Conservation (phyloP, 805 yeast species). For the Candida rishiriensis region DNA sequence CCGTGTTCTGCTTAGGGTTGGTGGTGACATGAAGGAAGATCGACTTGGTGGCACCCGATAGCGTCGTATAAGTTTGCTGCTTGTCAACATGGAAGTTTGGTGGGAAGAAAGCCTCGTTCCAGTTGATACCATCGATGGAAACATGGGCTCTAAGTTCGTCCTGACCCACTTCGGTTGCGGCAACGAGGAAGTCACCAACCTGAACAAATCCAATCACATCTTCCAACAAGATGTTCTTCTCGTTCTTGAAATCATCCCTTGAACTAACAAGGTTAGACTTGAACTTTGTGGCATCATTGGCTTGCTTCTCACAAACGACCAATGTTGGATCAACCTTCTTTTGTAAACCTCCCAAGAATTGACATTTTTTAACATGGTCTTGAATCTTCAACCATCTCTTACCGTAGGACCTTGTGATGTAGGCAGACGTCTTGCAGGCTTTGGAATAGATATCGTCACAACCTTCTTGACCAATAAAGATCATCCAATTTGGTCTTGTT, state of each 20-base stretch:
- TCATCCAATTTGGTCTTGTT: slow-evolving; percentile 51
- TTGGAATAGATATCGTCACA: slow-evolving; percentile 43
- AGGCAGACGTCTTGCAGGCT: slow-evolving; percentile 55
- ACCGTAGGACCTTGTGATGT: slow-evolving; percentile 65
- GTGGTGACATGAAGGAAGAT: slow-evolving; percentile 80
- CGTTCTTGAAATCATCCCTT: slow-evolving; percentile 42
- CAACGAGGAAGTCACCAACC: slow-evolving; percentile 64
- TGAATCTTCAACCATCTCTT: slow-evolving; percentile 50
- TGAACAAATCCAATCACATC: slow-evolving; percentile 66
- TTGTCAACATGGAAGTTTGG: slow-evolving; percentile 50
- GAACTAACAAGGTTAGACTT: slow-evolving; percentile 40
- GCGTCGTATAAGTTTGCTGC: slow-evolving; percentile 67
- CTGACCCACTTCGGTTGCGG: slow-evolving; percentile 52
- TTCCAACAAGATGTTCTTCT: slow-evolving; percentile 40
- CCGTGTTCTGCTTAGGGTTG: slow-evolving; percentile 42
- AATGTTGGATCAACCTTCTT: slow-evolving; percentile 41
- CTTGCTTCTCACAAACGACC: slow-evolving; percentile 55
- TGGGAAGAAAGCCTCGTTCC: slow-evolving; percentile 78
- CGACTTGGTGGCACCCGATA: slow-evolving; percentile 64
- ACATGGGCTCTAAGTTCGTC: slow-evolving; percentile 60
- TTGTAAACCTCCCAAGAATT: slow-evolving; percentile 51
- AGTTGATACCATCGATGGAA: slow-evolving; percentile 65
- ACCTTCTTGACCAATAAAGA: slow-evolving; percentile 62
- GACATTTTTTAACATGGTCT: slow-evolving; percentile 58
- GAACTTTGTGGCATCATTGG: slow-evolving; percentile 31